These are phyloP conservation scores for Arabidopsis hybrid DNA, from an alignment of 441 rosid species.

Conservation along the genomic window DNA sequence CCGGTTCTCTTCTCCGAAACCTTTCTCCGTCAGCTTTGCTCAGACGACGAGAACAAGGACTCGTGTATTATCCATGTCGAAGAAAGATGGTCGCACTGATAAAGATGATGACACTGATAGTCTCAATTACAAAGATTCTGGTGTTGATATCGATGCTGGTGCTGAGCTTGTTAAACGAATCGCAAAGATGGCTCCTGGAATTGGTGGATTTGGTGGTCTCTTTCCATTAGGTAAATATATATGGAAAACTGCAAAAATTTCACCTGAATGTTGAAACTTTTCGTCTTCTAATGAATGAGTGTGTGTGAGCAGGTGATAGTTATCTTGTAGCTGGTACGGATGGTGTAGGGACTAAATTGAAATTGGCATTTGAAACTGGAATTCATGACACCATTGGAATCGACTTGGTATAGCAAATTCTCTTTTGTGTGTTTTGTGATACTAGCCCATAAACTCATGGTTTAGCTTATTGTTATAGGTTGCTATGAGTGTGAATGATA, in stretches of 20 bases:
- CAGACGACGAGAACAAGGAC: slow-evolving; percentile 28
- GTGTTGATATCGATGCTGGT: slow-evolving; percentile 97
- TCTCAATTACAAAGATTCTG: slow-evolving; percentile 84
- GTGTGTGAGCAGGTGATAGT: slow-evolving; percentile 66
- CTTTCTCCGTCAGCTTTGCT: slow-evolving; percentile 31
- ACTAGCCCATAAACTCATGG: not conserved
- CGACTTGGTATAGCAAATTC: slow-evolving; percentile 68
- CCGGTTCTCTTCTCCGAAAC: slow-evolving; percentile 29
- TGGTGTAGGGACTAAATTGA: slow-evolving; percentile 97
- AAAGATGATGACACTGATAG: slow-evolving; percentile 42
- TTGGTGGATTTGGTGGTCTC: slow-evolving; percentile 94
- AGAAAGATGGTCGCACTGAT: not conserved
- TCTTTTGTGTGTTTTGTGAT: not conserved
- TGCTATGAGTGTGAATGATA: slow-evolving; percentile 97
- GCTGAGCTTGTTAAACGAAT: slow-evolving; percentile 86
- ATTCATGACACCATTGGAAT: slow-evolving; percentile 92
- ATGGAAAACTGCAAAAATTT: slow-evolving; percentile 1
- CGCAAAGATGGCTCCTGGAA: slow-evolving; percentile 90
- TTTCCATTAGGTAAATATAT: slow-evolving; percentile 68
- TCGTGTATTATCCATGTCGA: slow-evolving; percentile 43
- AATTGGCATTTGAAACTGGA: slow-evolving; percentile 91
- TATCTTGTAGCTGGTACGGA: slow-evolving; percentile 95
- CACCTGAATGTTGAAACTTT: slow-evolving; percentile 17
- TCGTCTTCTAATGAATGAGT: not conserved
- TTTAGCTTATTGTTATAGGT: slow-evolving; percentile 56